Evolutionary conservation across 2,329 filamentous ascomycete genomes (phyloP).

Genomic region (Ceratocystis papillata): DNA sequence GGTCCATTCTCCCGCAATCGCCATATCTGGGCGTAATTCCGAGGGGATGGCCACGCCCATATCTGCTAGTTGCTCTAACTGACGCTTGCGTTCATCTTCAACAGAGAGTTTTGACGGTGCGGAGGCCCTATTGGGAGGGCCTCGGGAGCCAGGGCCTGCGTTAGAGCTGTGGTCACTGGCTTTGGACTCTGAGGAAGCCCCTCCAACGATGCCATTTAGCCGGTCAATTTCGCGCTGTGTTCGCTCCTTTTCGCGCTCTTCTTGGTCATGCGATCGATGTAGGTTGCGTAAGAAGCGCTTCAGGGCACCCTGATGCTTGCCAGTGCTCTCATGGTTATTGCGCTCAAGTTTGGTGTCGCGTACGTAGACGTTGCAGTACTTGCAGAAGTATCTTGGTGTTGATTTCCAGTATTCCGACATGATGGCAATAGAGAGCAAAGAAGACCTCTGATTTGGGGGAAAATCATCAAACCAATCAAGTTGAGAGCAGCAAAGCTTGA

Average conservation of each 20-base stretch:
- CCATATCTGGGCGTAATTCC: constrained; percentile 66
- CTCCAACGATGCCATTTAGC: constrained; percentile 63
- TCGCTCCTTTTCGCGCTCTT: constrained; percentile 68
- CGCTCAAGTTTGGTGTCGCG: constrained; percentile 87
- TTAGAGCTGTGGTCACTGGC: neutral
- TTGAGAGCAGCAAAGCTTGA: neutral
- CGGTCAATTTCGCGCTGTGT: constrained; percentile 78
- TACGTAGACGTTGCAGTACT: constrained; percentile 83
- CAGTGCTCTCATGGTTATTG: constrained; percentile 78
- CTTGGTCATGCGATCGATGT: constrained; percentile 70
- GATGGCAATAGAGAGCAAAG: neutral
- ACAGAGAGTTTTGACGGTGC: constrained; percentile 31
- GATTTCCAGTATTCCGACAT: constrained; percentile 99
- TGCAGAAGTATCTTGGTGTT: constrained; percentile 96
- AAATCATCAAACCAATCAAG: neutral
- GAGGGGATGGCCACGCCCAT: constrained; percentile 79
- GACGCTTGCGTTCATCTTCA: constrained; percentile 61
- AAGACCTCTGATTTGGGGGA: neutral
- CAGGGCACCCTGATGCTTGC: constrained; percentile 70
- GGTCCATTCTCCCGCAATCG: constrained; percentile 82
- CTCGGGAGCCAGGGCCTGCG: neutral
- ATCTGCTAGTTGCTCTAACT: constrained; percentile 77
- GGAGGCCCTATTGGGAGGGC: constrained; percentile 16
- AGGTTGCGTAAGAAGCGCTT: constrained; percentile 85
- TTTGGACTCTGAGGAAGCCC: constrained; percentile 30